phyloP scores from a whole-genome alignment of 768 basidiomycete species.

The Termitomyces sp. region DNA sequence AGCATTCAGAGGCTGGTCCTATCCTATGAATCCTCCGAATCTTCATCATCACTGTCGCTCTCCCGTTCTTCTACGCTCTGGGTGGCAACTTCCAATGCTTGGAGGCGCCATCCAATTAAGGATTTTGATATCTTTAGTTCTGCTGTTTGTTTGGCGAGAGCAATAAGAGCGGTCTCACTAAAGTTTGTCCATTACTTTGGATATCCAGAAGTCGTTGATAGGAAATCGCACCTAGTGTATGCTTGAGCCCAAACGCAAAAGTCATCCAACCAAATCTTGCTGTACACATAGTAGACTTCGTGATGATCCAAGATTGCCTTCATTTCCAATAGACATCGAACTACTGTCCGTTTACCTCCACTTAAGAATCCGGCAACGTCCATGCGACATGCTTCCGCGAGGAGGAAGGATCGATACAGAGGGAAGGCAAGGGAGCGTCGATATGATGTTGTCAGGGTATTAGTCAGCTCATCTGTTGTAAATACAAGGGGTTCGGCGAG shows the following conservation, averaged over 20 bases:
- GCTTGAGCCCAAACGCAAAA: conserved; percentile 78
- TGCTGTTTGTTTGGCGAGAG: conserved; percentile 38
- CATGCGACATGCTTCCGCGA: conserved; percentile 60
- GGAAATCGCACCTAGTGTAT: conserved; percentile 53
- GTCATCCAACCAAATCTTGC: conserved; percentile 83
- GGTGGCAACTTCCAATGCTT: conserved; percentile 56
- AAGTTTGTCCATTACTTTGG: conserved; percentile 1
- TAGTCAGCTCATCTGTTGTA: conserved; percentile 38
- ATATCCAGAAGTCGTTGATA: not conserved
- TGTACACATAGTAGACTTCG: conserved; percentile 85
- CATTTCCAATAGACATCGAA: conserved; percentile 65
- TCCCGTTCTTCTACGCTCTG: conserved; percentile 28
- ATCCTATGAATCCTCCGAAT: conserved; percentile 17
- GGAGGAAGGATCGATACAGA: conserved; percentile 69
- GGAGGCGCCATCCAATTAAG: conserved; percentile 65
- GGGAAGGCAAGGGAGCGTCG: conserved; percentile 74
- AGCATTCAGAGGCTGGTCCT: not conserved
- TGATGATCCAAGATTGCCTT: conserved; percentile 74
- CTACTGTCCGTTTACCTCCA: conserved; percentile 55
- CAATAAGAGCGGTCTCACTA: conserved; percentile 54
- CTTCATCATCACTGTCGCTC: conserved; percentile 72
- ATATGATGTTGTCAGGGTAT: conserved; percentile 57
- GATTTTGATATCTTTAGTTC: conserved; percentile 41
- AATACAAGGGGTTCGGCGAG: conserved; percentile 22
- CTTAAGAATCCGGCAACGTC: conserved; percentile 58